Base-by-base conservation (phyloP, 2,329 filamentous ascomycete genomes). In the Clathrospora elynae region DNA sequence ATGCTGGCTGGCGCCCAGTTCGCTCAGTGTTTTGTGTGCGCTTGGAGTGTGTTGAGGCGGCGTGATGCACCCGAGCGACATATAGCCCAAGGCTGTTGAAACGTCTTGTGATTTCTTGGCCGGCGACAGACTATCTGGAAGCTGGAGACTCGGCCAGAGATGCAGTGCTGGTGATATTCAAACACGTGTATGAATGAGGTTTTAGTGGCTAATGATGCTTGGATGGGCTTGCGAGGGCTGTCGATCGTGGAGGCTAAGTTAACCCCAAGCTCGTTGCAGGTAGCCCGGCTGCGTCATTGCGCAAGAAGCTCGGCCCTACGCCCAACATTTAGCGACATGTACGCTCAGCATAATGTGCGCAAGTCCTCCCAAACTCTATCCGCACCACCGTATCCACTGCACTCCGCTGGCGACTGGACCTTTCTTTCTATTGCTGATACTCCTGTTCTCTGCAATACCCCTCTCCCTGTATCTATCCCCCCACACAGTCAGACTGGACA, bases 351-450 rank as follows among this genome's bases (percentile, higher is more conserved):
- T 34, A 41, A 51, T 41, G 41, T 35, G 35, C 34, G 30, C 31
- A 37, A 43, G 36, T 42, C 46, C 53, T 46, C 43, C 39, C 44
- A 19, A 36, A 33, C 32, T 22, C 39, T 31, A 34, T 39, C 49
- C 24, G 31, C 41, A 35, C 31, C 43, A 30, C 37, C 40, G 36
- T 11, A 50, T 40, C 44, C 48, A 48, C 44, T 42, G 43, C 51
- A 51, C 46, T 50, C 53, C 62, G 51, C 57, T 53, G 61, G 53
- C 57, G 59, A 51, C 57, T 32, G 36, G 45, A 34, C 31, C 9
- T 33, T 39, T 42, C 32, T 26, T 36, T 8, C 49, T 51, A 9
- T 40, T 58, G 10, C 29, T 57, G 12, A 16, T 60, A 14, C 6
- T 55, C 19, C 17, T 42, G 4, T 28, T 61, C 31, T 55, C 48